These are phyloP conservation scores for Colletotrichum sp. DNA, from an alignment of 2,329 filamentous ascomycete species.

Conservation along the genomic window DNA sequence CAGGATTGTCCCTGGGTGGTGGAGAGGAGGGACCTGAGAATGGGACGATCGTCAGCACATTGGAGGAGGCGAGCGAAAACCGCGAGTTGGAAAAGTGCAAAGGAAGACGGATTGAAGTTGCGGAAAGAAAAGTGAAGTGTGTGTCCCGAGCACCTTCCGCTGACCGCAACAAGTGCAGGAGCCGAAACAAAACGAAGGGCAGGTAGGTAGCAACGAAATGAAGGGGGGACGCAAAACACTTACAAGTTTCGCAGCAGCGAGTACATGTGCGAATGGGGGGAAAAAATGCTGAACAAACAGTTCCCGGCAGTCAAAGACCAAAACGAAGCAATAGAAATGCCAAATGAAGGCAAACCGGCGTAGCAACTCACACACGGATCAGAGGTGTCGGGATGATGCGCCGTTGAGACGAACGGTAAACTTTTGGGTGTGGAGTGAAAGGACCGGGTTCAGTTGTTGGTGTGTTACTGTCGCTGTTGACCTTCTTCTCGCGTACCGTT, in stretches of 20 bases:
- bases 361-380: neutral
- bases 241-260: constrained; percentile 29
- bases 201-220: neutral
- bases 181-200: neutral
- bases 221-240: constrained; percentile 22
- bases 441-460: constrained; percentile 1
- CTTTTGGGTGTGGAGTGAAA: constrained; percentile 18
- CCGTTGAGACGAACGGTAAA: constrained; percentile 16
- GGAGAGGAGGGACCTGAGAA: neutral
- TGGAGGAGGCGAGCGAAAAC: neutral
- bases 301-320: constrained; percentile 15
- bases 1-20: neutral
- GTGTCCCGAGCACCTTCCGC: neutral
- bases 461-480: constrained; percentile 16
- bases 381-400: constrained; percentile 15
- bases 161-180: neutral
- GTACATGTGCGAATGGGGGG: constrained; percentile 29
- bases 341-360: constrained; percentile 11
- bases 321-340: constrained; percentile 32
- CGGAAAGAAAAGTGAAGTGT: neutral
- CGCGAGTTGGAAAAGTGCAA: neutral
- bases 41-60: neutral
- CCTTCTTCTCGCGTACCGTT: constrained; percentile 19
- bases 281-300: neutral
- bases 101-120: neutral